Conservation (phyloP, 2,329 filamentous ascomycete genomes). For the Calonectria hongkongensis region DNA sequence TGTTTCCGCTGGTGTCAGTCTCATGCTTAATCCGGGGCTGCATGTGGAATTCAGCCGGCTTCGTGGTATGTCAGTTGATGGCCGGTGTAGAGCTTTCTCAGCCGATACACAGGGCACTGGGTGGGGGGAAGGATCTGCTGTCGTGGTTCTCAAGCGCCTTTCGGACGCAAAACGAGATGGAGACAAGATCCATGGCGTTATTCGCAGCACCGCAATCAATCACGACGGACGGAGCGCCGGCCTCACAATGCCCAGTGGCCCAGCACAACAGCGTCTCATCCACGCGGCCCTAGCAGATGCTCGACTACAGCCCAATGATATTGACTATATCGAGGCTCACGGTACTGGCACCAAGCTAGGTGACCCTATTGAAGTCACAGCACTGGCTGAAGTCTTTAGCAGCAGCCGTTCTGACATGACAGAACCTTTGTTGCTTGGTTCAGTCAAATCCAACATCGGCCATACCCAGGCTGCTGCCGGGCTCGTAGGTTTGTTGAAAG, state of each 20-base stretch:
- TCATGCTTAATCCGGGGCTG: not conserved
- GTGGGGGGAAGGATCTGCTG: not conserved
- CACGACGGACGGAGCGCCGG: not conserved
- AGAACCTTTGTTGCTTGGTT: not conserved
- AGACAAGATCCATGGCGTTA: not conserved
- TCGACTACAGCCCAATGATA: not conserved
- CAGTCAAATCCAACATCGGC: not conserved
- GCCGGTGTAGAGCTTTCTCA: not conserved
- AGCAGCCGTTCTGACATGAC: not conserved
- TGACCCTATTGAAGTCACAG: not conserved
- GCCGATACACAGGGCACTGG: not conserved
- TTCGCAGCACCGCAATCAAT: not conserved
- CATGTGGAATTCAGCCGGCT: not conserved
- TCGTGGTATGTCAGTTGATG: not conserved
- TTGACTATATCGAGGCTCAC: conserved; percentile 4
- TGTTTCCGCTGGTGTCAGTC: not conserved
- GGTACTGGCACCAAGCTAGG: not conserved
- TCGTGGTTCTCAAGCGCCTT: not conserved
- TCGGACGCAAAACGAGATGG: not conserved
- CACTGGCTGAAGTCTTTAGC: not conserved
- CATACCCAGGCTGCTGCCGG: not conserved
- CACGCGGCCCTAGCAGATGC: not conserved
- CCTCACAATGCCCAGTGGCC: not conserved
- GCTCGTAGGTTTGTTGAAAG: not conserved
- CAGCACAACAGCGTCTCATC: not conserved